A percentile compares a stretch with the other conserved stretches of the same genome.
Evolutionary conservation across 2,329 filamentous ascomycete species (phyloP).

Genomic region (Myriosclerotinia scirpicola): DNA sequence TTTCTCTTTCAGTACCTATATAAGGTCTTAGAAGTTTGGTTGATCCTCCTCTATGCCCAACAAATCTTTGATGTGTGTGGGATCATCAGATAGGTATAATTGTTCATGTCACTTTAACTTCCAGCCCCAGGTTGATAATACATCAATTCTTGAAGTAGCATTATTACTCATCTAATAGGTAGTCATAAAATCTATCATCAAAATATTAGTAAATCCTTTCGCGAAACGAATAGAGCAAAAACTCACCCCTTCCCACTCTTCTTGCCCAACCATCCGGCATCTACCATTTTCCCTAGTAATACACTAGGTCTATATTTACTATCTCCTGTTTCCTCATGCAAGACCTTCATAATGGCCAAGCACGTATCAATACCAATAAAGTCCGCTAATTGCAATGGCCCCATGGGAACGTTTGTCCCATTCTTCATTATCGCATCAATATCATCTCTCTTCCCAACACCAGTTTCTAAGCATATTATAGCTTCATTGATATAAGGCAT

Average conservation of each 20-base stretch:
- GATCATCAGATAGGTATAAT: not conserved
- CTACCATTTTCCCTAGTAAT: slow-evolving; percentile 89
- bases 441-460: slow-evolving; percentile 81
- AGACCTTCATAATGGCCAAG: slow-evolving; percentile 92
- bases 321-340: slow-evolving; percentile 89
- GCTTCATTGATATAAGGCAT: slow-evolving; percentile 99
- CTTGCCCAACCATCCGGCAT: slow-evolving; percentile 96
- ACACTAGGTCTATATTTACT: slow-evolving; percentile 93
- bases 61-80: not conserved
- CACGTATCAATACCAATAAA: slow-evolving; percentile 98
- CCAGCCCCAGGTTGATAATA: not conserved
- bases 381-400: slow-evolving; percentile 87
- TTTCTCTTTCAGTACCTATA: not conserved
- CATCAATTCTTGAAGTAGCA: not conserved
- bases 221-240: not conserved
- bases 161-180: slow-evolving; percentile 30
- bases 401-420: slow-evolving; percentile 98
- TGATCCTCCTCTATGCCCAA: too few species aligned
- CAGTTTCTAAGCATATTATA: slow-evolving; percentile 91
- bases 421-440: slow-evolving; percentile 99
- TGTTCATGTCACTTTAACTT: not conserved
- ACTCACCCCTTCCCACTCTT: slow-evolving; percentile 81
- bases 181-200: slow-evolving; percentile 39
- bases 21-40: not conserved
- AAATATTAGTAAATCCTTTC: slow-evolving; percentile 27